Conservation (phyloP, 768 basidiomycete species). For the Boletales sp. region DNA sequence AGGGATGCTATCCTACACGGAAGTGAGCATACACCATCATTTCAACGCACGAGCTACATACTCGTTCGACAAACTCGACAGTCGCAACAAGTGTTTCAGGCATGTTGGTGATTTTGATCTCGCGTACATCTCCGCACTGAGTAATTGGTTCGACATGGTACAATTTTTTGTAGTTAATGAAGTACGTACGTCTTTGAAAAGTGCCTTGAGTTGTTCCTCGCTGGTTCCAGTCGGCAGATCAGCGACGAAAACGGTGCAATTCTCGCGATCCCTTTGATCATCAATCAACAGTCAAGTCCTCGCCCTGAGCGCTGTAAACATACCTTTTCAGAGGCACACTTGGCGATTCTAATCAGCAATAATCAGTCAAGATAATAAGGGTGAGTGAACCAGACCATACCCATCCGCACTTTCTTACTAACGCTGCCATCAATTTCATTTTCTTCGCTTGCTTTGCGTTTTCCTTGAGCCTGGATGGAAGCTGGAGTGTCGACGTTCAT, state of each 20-base stretch:
- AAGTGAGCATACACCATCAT: background rate
- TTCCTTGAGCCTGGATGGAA: slow-evolving; percentile 42
- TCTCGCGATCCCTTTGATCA: slow-evolving; percentile 81
- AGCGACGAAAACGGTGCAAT: slow-evolving; percentile 85
- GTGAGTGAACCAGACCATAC: slow-evolving; percentile 35
- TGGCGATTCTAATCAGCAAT: slow-evolving; percentile 37
- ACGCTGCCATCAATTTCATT: slow-evolving; percentile 37
- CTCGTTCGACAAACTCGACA: slow-evolving; percentile 78
- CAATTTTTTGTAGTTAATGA: background rate
- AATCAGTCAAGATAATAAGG: background rate
- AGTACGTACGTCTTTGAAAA: slow-evolving; percentile 82
- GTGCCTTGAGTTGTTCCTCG: slow-evolving; percentile 60
- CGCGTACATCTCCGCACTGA: slow-evolving; percentile 86
- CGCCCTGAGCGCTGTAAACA: background rate
- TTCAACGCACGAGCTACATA: slow-evolving; percentile 3
- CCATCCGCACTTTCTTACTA: slow-evolving; percentile 60
- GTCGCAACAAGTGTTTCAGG: slow-evolving; percentile 67
- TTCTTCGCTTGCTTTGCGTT: slow-evolving; percentile 62
- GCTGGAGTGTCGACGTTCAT: slow-evolving; percentile 42
- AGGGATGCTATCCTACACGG: slow-evolving; percentile 68
- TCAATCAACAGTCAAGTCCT: background rate
- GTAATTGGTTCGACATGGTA: slow-evolving; percentile 9
- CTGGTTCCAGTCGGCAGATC: slow-evolving; percentile 54
- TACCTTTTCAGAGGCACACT: slow-evolving; percentile 59
- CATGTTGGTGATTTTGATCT: slow-evolving; percentile 72